These are phyloP conservation scores for Rhizophagus prolifer DNA, from an alignment of 192 early-diverging fungal species.

Conservation along the genomic window DNA sequence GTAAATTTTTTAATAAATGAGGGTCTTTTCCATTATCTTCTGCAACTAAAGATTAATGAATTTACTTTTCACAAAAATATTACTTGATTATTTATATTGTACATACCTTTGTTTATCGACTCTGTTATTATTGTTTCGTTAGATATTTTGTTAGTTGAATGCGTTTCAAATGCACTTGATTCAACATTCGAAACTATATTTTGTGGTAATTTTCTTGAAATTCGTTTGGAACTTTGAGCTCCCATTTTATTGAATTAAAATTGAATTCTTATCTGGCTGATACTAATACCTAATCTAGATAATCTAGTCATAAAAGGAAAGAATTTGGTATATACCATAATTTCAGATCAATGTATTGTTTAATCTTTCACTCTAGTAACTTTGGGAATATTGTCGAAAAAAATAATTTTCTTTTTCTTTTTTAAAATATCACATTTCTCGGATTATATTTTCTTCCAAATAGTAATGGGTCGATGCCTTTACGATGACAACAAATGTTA, in stretches of 20 bases:
- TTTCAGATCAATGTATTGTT: background rate
- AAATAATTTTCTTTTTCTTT: background rate
- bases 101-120: background rate
- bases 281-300: background rate
- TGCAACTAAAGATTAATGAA: background rate
- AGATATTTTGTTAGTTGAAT: background rate
- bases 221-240: conserved; percentile 5
- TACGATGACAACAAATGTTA: conserved; percentile 33
- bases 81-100: background rate
- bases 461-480: conserved; percentile 22
- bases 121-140: background rate
- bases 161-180: conserved; percentile 7
- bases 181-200: background rate
- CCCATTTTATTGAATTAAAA: background rate
- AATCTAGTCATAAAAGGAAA: background rate
- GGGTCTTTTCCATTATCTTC: conserved; percentile 9
- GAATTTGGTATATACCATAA: background rate
- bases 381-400: background rate
- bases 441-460: background rate
- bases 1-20: conserved; percentile 3
- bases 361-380: too few relatives aligned
- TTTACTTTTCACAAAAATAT: background rate
- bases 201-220: conserved; percentile 6
- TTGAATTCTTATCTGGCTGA: too few relatives aligned
- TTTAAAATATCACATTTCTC: background rate